Evolutionary conservation across 1,139 yeast genomes (phyloP).

Genomic region (Candida buenavistaensis): DNA sequence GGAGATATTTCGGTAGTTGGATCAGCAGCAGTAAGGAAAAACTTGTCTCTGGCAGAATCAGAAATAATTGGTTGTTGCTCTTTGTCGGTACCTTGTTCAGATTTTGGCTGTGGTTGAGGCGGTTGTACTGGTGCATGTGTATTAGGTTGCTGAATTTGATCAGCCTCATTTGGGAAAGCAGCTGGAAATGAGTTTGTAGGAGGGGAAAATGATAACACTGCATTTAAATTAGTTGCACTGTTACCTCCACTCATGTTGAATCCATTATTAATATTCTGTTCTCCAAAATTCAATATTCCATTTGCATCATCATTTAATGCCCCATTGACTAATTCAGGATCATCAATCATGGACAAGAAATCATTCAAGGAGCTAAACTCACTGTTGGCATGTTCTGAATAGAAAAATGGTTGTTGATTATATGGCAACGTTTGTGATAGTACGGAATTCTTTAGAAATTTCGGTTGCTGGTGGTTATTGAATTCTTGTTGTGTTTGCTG

Average conservation of each 20-base stretch:
- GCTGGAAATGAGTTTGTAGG: constrained; percentile 23
- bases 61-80: constrained; percentile 49
- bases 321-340: constrained; percentile 64
- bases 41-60: constrained; percentile 87
- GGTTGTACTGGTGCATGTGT: constrained; percentile 8
- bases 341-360: constrained; percentile 87
- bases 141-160: constrained; percentile 9
- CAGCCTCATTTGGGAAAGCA: constrained; percentile 18
- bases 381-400: constrained; percentile 89
- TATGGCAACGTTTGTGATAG: constrained; percentile 47
- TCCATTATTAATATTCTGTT: constrained; percentile 13
- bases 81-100: constrained; percentile 2
- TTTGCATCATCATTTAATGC: constrained; percentile 40
- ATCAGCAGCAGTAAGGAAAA: constrained; percentile 94
- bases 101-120: constrained; percentile 3
- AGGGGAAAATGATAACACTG: constrained; percentile 33
- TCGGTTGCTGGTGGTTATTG: constrained; percentile 10
- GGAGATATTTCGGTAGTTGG: constrained; percentile 95
- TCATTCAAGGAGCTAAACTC: constrained; percentile 91
- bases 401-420: constrained; percentile 75
- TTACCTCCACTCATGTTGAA: constrained; percentile 15
- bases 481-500: constrained; percentile 11
- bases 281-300: constrained; percentile 26
- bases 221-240: constrained; percentile 22
- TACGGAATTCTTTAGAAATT: constrained; percentile 27